These are phyloP conservation scores for Dactylellina haptotyla DNA, from an alignment of 2,329 filamentous ascomycete species.

Conservation along the genomic window DNA sequence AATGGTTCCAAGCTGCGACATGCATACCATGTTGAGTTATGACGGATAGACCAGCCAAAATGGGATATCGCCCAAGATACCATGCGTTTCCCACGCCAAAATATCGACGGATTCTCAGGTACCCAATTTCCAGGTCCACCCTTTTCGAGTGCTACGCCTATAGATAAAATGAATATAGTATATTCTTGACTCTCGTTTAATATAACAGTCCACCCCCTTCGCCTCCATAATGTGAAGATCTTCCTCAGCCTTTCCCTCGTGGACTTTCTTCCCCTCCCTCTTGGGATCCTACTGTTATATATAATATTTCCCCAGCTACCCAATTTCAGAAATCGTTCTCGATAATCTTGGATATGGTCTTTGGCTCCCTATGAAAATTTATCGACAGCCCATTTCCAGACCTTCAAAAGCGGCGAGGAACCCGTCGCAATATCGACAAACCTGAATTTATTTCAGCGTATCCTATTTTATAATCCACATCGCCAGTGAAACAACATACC, in stretches of 20 bases:
- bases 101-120: conserved; percentile 28
- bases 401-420: not conserved
- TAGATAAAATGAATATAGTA: conserved; percentile 19
- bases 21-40: conserved; percentile 43
- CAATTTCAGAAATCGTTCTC: not conserved
- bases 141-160: conserved; percentile 3
- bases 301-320: not conserved
- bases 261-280: not conserved
- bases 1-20: conserved; percentile 48
- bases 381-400: not conserved
- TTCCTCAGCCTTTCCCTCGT: conserved; percentile 3
- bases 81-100: conserved; percentile 22
- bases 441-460: not conserved
- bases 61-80: conserved; percentile 23
- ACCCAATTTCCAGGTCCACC: conserved; percentile 14
- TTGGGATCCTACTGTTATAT: not conserved
- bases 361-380: not conserved
- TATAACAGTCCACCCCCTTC: conserved; percentile 37
- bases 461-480: conserved; percentile 18
- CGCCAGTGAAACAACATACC: not conserved
- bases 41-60: conserved; percentile 52
- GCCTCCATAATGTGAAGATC: conserved; percentile 14
- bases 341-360: conserved; percentile 19
- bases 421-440: not conserved
- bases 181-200: conserved; percentile 15